Conservation (phyloP, 495 filamentous ascomycete species). For the Aspergillus wentii region DNA sequence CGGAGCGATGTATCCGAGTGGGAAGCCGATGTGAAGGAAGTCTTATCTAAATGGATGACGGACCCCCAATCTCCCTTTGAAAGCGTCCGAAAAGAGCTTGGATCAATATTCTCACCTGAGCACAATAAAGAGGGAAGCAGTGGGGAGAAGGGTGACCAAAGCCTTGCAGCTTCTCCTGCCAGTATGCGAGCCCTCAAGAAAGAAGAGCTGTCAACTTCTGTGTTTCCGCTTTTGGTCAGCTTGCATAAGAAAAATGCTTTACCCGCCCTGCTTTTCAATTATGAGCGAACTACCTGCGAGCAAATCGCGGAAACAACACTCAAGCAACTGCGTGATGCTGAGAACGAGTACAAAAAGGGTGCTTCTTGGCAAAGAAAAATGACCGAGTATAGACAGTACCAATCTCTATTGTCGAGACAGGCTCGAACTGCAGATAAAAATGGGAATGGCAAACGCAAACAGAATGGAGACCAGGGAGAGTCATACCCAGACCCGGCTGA, state of each 20-base stretch:
- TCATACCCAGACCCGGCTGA: conserved; percentile 46
- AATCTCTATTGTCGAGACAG: not conserved
- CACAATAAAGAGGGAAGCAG: not conserved
- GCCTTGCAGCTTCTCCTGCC: too few species aligned
- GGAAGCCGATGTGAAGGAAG: conserved; percentile 56
- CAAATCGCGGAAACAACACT: conserved; percentile 43
- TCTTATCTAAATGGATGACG: not conserved
- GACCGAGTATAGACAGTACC: conserved; percentile 19
- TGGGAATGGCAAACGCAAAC: conserved; percentile 20
- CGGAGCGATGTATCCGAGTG: conserved; percentile 63
- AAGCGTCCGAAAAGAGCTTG: not conserved
- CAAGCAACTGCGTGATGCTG: conserved; percentile 44
- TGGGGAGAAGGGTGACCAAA: too few species aligned
- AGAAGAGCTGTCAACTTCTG: not conserved
- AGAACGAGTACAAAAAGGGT: conserved; percentile 52
- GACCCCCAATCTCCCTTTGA: not conserved
- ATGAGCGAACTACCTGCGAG: conserved; percentile 62
- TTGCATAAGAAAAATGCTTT: conserved; percentile 61
- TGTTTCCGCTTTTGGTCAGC: conserved; percentile 30
- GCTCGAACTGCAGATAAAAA: not conserved
- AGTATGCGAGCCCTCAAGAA: too few species aligned
- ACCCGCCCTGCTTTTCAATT: conserved; percentile 74
- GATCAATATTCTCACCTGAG: not conserved
- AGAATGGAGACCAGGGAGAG: conserved; percentile 41
- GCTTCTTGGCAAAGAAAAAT: conserved; percentile 56